Evolutionary conservation across 495 filamentous ascomycete species (phyloP), one percentile per base, ranked within the genome.

Genomic region (Collariella sp.): DNA sequence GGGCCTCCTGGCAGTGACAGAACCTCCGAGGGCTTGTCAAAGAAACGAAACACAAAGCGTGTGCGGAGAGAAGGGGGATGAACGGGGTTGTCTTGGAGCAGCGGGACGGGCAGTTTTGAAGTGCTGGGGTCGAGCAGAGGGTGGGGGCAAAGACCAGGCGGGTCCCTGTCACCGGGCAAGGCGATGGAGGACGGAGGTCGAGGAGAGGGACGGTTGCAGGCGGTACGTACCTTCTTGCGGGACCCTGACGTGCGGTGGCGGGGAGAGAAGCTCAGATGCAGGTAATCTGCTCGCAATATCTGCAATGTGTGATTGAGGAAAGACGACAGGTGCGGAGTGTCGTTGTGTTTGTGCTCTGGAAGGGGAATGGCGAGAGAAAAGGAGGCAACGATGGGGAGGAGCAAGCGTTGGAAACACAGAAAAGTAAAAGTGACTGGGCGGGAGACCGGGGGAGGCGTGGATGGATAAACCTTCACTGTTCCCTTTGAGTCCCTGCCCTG

Each of bases 61-160:
- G 58, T 51, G 58, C 44, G 39, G 41, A 51, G 56, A 58, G 59
- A 57, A 52, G 58, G 54, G 56, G n/a, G n/a, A n/a, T n/a, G n/a
- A 62, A 57, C 29, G 46, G 40, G 54, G 36, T 19, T 49, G 55
- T n/a, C n/a, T 23, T 55, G 45, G 58, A 46, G 19, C 31, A 46
- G 59, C 60, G 62, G 62, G 53, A 52, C 35, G 12, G 49, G 41
- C 54, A 50, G 60, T 69, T 69, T 65, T 69, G 66, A 63, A 61
- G 59, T 53, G 59, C 35, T 48, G 50, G 56, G 47, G 26, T 24
- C 49, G 44, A 35, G 54, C 56, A 55, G 44, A 47, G 58, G 61
- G 46, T 31, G 38, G 16, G 22, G 52, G 20, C 33, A 6, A 40
- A 20, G 40, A 40, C 52, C 43, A 24, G 24, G 46, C 20, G 26